These are phyloP conservation scores for Nicotiana tabacum DNA, from an alignment of 257 asterid species.

Conservation along the genomic window DNA sequence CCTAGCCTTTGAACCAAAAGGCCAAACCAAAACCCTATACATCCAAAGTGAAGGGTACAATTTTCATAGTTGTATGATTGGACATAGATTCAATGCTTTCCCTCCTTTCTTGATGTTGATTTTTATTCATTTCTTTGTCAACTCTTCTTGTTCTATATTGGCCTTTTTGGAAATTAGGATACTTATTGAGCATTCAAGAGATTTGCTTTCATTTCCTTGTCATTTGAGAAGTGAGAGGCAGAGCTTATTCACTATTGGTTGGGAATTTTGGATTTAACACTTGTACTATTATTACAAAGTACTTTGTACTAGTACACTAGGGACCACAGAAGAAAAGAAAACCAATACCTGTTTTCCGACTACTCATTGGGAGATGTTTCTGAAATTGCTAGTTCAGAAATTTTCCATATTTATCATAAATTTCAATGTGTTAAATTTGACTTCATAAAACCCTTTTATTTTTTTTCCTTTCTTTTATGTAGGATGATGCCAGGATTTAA, in stretches of 20 bases:
- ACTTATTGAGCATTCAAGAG: not conserved
- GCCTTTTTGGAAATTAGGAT: not conserved
- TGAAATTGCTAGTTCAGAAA: not conserved
- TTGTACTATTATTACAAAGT: not conserved
- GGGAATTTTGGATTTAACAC: not conserved
- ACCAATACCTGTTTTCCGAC: not conserved
- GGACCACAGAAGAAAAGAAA: not conserved
- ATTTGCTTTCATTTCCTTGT: not conserved
- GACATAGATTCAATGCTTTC: slow-evolving; percentile 11
- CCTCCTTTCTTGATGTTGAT: slow-evolving; percentile 8
- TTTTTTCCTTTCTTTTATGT: not conserved
- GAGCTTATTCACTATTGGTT: not conserved
- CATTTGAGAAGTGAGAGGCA: not conserved
- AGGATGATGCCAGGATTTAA: not conserved
- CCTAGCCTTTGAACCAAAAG: not conserved
- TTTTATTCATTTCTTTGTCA: not conserved
- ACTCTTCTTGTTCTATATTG: not conserved
- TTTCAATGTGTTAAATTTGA: not conserved
- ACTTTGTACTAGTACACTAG: not conserved
- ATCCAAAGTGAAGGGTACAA: slow-evolving; percentile 8
- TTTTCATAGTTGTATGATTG: slow-evolving; percentile 11
- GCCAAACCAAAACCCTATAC: slow-evolving; percentile 18
- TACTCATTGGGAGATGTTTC: not conserved
- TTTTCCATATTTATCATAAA: not conserved
- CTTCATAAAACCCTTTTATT: not conserved